Conservation (phyloP, 2,329 filamentous ascomycete species). For the Aureobasidium leucospermi region DNA sequence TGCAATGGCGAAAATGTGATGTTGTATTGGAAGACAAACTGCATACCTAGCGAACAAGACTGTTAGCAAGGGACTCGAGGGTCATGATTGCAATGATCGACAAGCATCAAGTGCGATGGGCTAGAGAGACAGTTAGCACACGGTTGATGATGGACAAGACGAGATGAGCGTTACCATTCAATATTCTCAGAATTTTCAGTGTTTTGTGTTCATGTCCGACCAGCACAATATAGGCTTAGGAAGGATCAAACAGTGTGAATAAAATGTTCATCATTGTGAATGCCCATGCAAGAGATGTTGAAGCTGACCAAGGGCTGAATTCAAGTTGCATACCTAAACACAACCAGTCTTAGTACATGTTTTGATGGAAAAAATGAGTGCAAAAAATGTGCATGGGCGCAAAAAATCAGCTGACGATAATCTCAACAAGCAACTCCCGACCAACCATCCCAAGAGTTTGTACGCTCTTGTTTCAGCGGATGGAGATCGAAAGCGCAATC, state of each 20-base stretch:
- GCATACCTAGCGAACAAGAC: constrained; percentile 14
- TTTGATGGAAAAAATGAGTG: not conserved
- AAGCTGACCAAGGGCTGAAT: not conserved
- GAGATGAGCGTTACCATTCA: constrained; percentile 48
- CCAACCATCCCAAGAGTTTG: constrained; percentile 53
- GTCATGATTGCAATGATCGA: constrained; percentile 29
- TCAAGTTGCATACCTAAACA: constrained; percentile 19
- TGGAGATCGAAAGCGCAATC: constrained; percentile 48
- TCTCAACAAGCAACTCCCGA: constrained; percentile 58
- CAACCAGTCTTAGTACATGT: constrained; percentile 16
- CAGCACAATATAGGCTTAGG: constrained; percentile 39
- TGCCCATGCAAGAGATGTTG: constrained; percentile 2
- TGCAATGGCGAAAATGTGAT: not conserved
- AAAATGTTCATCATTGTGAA: constrained; percentile 53
- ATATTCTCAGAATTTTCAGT: constrained; percentile 58
- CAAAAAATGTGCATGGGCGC: constrained; percentile 11
- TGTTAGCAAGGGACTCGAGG: constrained; percentile 24
- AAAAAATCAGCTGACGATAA: constrained; percentile 54
- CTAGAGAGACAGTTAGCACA: constrained; percentile 24
- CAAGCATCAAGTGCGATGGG: constrained; percentile 16
- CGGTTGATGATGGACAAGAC: not conserved
- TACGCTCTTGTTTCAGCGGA: constrained; percentile 51
- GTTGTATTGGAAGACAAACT: not conserved
- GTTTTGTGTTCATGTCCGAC: constrained; percentile 50
- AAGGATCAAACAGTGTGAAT: constrained; percentile 65